A percentile compares a stretch with the other conserved stretches of the same genome.
These are phyloP conservation scores for Daldinia concentrica DNA, from an alignment of 495 filamentous ascomycete genomes.

Conservation along the genomic window DNA sequence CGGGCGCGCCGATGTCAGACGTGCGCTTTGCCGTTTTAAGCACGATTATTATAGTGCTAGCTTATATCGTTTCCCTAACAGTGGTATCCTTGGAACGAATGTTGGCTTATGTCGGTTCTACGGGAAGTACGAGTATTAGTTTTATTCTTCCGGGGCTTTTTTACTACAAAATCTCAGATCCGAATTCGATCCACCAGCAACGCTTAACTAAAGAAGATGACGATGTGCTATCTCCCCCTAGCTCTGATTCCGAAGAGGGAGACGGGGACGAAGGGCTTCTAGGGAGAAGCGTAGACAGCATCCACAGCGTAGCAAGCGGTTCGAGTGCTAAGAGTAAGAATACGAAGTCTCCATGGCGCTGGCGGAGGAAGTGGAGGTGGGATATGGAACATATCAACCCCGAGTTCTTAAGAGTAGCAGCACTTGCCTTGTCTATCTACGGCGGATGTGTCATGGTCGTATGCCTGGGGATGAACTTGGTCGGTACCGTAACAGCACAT, in stretches of 20 bases:
- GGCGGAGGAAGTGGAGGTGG: constrained; percentile 55
- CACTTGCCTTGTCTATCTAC: constrained; percentile 81
- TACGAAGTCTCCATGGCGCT: constrained; percentile 47
- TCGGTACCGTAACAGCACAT: constrained; percentile 61
- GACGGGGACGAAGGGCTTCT: constrained; percentile 56
- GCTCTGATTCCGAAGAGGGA: constrained; percentile 58
- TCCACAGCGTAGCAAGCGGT: constrained; percentile 55
- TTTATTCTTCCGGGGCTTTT: constrained; percentile 97
- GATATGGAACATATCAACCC: constrained; percentile 60
- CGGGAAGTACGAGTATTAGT: constrained; percentile 91
- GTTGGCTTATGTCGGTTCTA: constrained; percentile 93
- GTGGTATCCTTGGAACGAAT: constrained; percentile 90
- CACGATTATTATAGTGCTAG: constrained; percentile 81
- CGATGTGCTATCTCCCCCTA: constrained; percentile 60
- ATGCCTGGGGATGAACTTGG: constrained; percentile 84
- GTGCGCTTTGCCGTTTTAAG: constrained; percentile 90
- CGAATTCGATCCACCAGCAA: constrained; percentile 83
- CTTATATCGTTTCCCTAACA: constrained; percentile 87
- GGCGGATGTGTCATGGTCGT: constrained; percentile 88
- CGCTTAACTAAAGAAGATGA: constrained; percentile 90
- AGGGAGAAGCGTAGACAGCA: constrained; percentile 56
- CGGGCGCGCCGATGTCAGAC: constrained; percentile 73
- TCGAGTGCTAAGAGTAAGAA: constrained; percentile 35
- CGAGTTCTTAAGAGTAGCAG: constrained; percentile 72
- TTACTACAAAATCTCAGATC: constrained; percentile 96